Percentiles rank a stretch among this genome's conserved stretches.
Conservation (phyloP, 495 filamentous ascomycete species). For the Talaromyces wortmannii region DNA sequence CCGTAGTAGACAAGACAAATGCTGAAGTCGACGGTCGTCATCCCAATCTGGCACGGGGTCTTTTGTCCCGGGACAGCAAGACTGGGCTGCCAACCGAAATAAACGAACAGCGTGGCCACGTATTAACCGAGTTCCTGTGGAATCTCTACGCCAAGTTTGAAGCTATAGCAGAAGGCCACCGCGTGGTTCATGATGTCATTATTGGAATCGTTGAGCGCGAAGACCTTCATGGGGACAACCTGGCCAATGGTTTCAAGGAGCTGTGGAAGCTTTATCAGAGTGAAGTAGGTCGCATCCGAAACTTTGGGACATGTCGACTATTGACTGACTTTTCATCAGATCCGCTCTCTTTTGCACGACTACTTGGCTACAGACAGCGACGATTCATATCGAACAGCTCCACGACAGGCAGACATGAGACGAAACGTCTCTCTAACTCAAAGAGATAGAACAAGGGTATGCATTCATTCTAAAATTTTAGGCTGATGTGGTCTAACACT, state of each 20-base stretch:
- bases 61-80: conserved; percentile 36
- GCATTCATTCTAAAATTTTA: no score
- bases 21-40: conserved; percentile 88
- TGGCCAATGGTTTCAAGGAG: conserved; percentile 80
- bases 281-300: conserved; percentile 41
- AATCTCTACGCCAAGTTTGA: conserved; percentile 95
- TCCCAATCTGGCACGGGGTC: conserved; percentile 58
- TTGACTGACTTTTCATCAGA: conserved; percentile 26
- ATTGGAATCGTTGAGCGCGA: conserved; percentile 75
- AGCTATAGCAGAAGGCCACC: conserved; percentile 91
- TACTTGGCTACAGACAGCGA: conserved; percentile 94
- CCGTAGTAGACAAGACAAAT: conserved; percentile 90
- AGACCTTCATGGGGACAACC: conserved; percentile 45
- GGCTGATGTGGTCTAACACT: no score
- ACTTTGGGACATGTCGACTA: conserved; percentile 9
- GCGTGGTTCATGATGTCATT: conserved; percentile 87
- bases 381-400: conserved; percentile 38
- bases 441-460: conserved; percentile 62
- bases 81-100: conserved; percentile 56
- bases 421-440: conserved; percentile 54
- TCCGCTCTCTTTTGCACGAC: conserved; percentile 89
- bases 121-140: conserved; percentile 84
- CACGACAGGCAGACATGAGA: conserved; percentile 36
- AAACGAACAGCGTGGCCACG: conserved; percentile 66
- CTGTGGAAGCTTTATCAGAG: conserved; percentile 89